Base-by-base conservation (phyloP, 1,284 basidiomycete genomes). In the Vanrija pseudolonga region DNA sequence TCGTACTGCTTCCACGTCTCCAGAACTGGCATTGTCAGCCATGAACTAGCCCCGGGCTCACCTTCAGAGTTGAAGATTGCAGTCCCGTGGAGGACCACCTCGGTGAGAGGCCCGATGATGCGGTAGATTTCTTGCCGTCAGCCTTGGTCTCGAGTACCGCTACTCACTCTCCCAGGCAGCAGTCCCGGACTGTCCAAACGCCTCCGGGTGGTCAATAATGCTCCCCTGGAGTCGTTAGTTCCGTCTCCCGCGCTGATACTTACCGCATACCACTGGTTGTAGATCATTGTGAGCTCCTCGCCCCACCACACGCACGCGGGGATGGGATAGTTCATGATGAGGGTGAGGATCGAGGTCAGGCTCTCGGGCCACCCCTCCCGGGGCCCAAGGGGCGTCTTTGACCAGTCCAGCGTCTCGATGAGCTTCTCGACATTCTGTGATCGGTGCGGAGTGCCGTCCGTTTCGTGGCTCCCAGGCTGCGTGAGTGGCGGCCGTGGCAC, bases 261-360 rank as follows among this genome's bases (percentile, higher is more conserved):
- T 32, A 72, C 72, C 67, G 69, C 61, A 43, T 72, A 75, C 2
- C 63, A 62, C 36, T 65, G 62, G 51, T 75, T 75, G 56, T 75
- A 75, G 17, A 75, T 62, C 50, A 73, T 50, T 2, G 69, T 71
- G 37, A 73, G 53, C n/a, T 73, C 67, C 42, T 57, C 51, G 20
- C 72, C 71, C 71, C 71, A 74, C 72, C 72, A 75, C 6, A 75
- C 67, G 22, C 71, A 12, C 69, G 50, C 42, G 62, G 68, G 32
- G 67, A 67, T 47, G 1, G 70, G 70, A 40, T 70, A 68, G 36
- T 65, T 61, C 61, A 72, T 61, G 19, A 70, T 63, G 11, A 73
- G 44, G 6, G 57, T 58, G 15, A 67, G 59, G 62, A 51, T 37
- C 3, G 32, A 6, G 17, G n/a, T 12, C 17, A 44, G 7, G 65